A percentile compares a stretch with the other conserved stretches of the same genome.
phyloP scores from a whole-genome alignment of 2,329 filamentous ascomycete genomes.

The Penicillium sp. region DNA sequence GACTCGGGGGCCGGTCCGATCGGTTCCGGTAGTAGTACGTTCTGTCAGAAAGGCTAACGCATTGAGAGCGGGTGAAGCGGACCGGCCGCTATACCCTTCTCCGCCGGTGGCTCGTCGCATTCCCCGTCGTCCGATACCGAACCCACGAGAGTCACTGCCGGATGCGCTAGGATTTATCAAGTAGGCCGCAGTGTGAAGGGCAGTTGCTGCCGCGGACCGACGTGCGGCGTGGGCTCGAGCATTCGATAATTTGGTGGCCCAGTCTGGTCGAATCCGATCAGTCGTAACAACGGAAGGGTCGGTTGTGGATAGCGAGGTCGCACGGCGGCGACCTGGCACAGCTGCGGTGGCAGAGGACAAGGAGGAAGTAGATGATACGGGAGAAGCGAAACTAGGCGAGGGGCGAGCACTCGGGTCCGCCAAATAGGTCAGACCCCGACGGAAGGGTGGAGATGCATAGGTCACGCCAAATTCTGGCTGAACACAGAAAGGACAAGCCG shows the following conservation, averaged over 20 bases:
- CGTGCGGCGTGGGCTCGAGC: constrained; percentile 81
- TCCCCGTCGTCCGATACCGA: constrained; percentile 55
- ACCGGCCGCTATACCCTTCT: constrained; percentile 35
- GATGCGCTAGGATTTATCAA: constrained; percentile 62
- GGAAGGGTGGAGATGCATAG: constrained; percentile 84
- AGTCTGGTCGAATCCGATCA: constrained; percentile 87
- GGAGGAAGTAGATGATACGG: constrained; percentile 84
- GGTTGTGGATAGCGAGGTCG: constrained; percentile 72
- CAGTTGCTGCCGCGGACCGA: constrained; percentile 86
- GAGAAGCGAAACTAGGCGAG: constrained; percentile 57
- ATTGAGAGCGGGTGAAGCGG: constrained; percentile 42
- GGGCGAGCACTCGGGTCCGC: constrained; percentile 50
- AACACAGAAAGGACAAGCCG: constrained; percentile 90
- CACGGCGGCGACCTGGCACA: constrained; percentile 51
- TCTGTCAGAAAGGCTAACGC: constrained; percentile 49
- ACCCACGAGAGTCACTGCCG: constrained; percentile 47
- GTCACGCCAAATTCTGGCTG: constrained; percentile 95
- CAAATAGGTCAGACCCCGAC: constrained; percentile 72
- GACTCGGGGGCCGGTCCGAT: constrained; percentile 26
- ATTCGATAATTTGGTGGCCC: constrained; percentile 81
- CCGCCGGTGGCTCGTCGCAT: constrained; percentile 40
- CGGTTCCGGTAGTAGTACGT: constrained; percentile 38
- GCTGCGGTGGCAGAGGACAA: constrained; percentile 57
- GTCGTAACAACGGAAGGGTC: constrained; percentile 87
- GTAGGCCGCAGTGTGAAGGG: constrained; percentile 91